Percentiles rank a stretch among this genome's conserved stretches.
These are phyloP conservation scores for Aspergillus bombycis DNA, from an alignment of 2,329 filamentous ascomycete genomes.

Conservation along the genomic window DNA sequence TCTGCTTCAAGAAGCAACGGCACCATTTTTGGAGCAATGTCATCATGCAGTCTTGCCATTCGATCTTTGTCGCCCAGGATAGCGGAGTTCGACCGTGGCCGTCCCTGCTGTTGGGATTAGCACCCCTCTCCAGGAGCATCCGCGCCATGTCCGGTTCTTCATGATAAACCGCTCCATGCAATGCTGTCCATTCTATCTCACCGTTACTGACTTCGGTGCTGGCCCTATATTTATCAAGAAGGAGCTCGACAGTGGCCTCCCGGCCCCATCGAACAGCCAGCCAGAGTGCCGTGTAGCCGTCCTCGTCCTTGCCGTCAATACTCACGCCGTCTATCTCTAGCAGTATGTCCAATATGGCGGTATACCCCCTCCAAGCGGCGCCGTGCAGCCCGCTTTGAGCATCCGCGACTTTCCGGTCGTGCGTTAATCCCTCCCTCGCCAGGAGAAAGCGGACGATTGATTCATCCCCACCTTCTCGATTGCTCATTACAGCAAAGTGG, in stretches of 20 bases:
- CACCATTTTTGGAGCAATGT: not conserved
- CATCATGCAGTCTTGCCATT: not conserved
- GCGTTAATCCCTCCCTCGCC: not conserved
- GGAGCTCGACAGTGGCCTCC: not conserved
- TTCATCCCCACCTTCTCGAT: not conserved
- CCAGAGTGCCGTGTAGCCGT: not conserved
- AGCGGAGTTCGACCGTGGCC: not conserved
- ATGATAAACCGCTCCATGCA: not conserved
- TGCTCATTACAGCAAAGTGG: not conserved
- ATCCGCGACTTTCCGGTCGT: not conserved
- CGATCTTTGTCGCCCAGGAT: not conserved
- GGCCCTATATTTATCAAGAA: not conserved
- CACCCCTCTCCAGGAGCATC: not conserved
- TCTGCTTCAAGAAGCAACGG: not conserved
- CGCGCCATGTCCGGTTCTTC: not conserved
- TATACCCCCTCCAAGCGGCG: not conserved
- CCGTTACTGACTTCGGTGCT: not conserved
- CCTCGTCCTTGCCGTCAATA: not conserved
- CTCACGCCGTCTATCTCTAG: not conserved
- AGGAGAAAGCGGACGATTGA: not conserved
- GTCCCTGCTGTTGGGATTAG: not conserved
- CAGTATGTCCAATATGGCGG: not conserved
- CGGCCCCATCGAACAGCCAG: not conserved
- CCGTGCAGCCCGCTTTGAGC: not conserved
- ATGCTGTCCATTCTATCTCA: not conserved